phyloP scores from a whole-genome alignment of 2,329 filamentous ascomycete genomes.

The Alternaria metachromatica region DNA sequence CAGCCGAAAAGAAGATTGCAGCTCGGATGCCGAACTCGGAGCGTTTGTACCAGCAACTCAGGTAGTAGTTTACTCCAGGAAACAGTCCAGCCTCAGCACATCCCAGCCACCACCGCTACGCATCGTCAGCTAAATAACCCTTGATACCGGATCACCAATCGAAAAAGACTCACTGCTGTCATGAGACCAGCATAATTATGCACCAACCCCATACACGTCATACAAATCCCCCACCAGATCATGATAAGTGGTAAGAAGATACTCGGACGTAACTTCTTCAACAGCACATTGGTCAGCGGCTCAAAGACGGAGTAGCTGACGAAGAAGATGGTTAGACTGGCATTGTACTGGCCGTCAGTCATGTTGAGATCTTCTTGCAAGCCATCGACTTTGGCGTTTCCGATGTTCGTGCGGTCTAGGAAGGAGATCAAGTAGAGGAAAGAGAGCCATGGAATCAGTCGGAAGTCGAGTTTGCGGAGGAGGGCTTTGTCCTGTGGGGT shows the following conservation, averaged over 20 bases:
- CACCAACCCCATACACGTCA: conserved; percentile 73
- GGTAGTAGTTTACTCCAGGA: conserved; percentile 74
- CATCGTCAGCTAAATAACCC: not conserved
- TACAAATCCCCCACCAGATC: conserved; percentile 67
- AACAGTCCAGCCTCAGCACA: conserved; percentile 74
- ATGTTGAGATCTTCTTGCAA: conserved; percentile 67
- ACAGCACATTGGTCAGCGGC: conserved; percentile 76
- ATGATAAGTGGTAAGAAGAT: conserved; percentile 85
- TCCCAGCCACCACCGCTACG: conserved; percentile 66
- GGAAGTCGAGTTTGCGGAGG: conserved; percentile 66
- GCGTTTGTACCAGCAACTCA: conserved; percentile 84
- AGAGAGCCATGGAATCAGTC: conserved; percentile 70
- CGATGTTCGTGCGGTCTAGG: conserved; percentile 76
- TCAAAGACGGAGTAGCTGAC: conserved; percentile 83
- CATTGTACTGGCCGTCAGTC: conserved; percentile 72
- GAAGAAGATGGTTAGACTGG: conserved; percentile 82
- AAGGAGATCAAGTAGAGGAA: conserved; percentile 78
- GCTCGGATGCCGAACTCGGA: conserved; percentile 80
- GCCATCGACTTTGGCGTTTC: conserved; percentile 70
- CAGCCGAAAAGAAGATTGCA: conserved; percentile 84
- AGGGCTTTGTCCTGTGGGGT: conserved; percentile 64
- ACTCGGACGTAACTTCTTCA: conserved; percentile 77
- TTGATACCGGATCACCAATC: not conserved
- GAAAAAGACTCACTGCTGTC: conserved; percentile 56
- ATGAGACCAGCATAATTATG: conserved; percentile 69